Conservation (phyloP, 495 filamentous ascomycete genomes). For the Coniosporium apollinis region DNA sequence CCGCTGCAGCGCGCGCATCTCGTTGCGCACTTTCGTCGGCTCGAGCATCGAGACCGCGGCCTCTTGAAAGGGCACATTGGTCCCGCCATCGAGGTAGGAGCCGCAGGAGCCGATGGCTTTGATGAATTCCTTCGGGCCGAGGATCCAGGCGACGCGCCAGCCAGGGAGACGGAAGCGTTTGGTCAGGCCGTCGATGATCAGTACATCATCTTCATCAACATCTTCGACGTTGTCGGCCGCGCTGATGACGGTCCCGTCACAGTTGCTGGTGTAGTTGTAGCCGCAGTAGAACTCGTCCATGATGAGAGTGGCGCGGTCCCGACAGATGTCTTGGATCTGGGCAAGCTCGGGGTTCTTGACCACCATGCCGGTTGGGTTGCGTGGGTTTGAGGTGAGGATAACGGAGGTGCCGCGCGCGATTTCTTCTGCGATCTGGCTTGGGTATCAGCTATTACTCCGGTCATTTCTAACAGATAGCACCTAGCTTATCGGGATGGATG, state of each 20-base stretch:
- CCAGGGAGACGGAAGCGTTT: conserved; percentile 94
- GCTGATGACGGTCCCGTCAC: conserved; percentile 75
- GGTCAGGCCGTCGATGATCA: conserved; percentile 89
- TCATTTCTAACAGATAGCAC: conserved; percentile 26
- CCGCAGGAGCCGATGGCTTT: conserved; percentile 85
- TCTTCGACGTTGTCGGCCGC: conserved; percentile 69
- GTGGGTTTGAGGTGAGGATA: conserved; percentile 89
- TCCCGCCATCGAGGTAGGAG: conserved; percentile 88
- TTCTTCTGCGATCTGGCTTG: too few relatives aligned
- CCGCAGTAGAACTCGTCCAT: conserved; percentile 96
- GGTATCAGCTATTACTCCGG: too few relatives aligned
- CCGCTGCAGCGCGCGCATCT: conserved; percentile 75
- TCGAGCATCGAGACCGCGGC: conserved; percentile 86
- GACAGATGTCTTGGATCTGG: conserved; percentile 80
- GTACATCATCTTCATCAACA: conserved; percentile 58
- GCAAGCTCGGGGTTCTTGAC: conserved; percentile 65
- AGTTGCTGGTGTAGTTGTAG: conserved; percentile 71
- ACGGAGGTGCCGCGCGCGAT: conserved; percentile 31
- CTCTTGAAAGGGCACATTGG: conserved; percentile 90
- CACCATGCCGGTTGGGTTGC: conserved; percentile 86
- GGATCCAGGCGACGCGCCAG: conserved; percentile 92
- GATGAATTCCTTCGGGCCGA: conserved; percentile 94
- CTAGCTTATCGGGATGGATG: conserved; percentile 84
- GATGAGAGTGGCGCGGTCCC: conserved; percentile 76
- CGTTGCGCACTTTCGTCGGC: conserved; percentile 55